Evolutionary conservation across 768 basidiomycete genomes (phyloP).

Genomic region (Boletus tylopilopsis): DNA sequence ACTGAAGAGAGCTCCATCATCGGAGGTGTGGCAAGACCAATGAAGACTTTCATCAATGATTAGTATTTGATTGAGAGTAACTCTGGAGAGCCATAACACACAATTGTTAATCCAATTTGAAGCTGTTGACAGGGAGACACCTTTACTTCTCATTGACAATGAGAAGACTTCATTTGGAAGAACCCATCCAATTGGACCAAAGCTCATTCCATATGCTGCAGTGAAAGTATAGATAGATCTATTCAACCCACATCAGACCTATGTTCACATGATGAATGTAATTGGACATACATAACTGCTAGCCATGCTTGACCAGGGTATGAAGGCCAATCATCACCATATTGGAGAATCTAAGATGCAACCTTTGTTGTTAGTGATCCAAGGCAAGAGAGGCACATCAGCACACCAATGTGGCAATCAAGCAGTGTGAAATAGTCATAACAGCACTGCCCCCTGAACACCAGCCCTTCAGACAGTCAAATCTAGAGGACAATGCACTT

Average conservation of each 20-base stretch:
- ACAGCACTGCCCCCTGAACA: slow-evolving; percentile 49
- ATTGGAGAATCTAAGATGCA: slow-evolving; percentile 41
- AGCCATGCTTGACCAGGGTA: slow-evolving; percentile 61
- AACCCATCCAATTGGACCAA: slow-evolving; percentile 82
- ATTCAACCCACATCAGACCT: background rate
- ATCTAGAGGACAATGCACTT: background rate
- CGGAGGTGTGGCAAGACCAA: slow-evolving; percentile 70
- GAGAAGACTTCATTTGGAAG: slow-evolving; percentile 83
- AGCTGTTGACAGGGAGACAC: slow-evolving; percentile 78
- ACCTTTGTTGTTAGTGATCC: background rate
- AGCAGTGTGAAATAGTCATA: slow-evolving; percentile 64
- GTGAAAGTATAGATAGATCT: slow-evolving; percentile 75
- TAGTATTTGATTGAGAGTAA: background rate
- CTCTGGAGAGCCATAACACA: slow-evolving; percentile 24
- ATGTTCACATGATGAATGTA: background rate
- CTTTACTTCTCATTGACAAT: slow-evolving; percentile 72
- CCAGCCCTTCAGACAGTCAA: background rate
- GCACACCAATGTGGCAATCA: slow-evolving; percentile 60
- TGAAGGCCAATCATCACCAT: slow-evolving; percentile 52
- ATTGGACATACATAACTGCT: slow-evolving; percentile 54
- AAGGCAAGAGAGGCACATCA: background rate
- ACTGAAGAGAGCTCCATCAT: slow-evolving; percentile 58
- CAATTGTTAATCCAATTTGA: slow-evolving; percentile 89
- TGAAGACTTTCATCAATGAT: slow-evolving; percentile 48
- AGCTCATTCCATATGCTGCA: slow-evolving; percentile 69